Conservation (phyloP, 768 basidiomycete species). For the Tylopilus balloui region DNA sequence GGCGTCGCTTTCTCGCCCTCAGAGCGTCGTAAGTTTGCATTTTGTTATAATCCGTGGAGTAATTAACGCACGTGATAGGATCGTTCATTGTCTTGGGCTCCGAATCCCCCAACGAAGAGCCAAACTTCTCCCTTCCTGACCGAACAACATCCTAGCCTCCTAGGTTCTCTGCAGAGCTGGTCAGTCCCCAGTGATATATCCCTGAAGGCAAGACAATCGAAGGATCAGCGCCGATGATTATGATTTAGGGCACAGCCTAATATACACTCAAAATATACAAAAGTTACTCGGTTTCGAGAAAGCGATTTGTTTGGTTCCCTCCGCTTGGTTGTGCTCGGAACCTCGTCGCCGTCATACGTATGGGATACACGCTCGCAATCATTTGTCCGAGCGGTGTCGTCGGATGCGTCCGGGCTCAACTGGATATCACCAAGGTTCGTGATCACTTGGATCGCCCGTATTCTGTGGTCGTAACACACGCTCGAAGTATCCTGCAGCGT, state of each 20-base stretch:
- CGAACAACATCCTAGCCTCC: conserved; percentile 53
- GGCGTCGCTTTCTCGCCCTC: conserved; percentile 2
- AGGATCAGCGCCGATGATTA: background rate
- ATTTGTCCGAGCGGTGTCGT: conserved; percentile 47
- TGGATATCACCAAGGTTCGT: conserved; percentile 52
- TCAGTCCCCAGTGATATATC: conserved; percentile 31
- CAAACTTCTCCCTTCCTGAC: conserved; percentile 58
- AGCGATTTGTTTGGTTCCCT: conserved; percentile 50
- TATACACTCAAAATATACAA: conserved; percentile 35
- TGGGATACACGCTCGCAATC: conserved; percentile 57
- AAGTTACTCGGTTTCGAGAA: conserved; percentile 43
- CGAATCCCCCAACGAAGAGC: conserved; percentile 33
- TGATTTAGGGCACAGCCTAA: conserved; percentile 46
- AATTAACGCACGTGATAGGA: conserved; percentile 33
- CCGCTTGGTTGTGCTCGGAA: conserved; percentile 55
- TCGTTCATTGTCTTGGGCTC: conserved; percentile 61
- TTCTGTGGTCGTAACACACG: conserved; percentile 1
- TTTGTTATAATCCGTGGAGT: background rate
- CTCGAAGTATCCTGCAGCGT: conserved; percentile 48
- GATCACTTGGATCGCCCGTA: conserved; percentile 1
- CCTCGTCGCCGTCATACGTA: conserved; percentile 58
- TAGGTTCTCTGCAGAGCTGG: conserved; percentile 57
- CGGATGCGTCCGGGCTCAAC: conserved; percentile 38
- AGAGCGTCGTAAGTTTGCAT: conserved; percentile 13
- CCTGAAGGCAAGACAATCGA: background rate